Percentiles rank a stretch among this genome's conserved stretches.
Evolutionary conservation across 768 basidiomycete genomes (phyloP).

Genomic region (Podaxis rugospora): DNA sequence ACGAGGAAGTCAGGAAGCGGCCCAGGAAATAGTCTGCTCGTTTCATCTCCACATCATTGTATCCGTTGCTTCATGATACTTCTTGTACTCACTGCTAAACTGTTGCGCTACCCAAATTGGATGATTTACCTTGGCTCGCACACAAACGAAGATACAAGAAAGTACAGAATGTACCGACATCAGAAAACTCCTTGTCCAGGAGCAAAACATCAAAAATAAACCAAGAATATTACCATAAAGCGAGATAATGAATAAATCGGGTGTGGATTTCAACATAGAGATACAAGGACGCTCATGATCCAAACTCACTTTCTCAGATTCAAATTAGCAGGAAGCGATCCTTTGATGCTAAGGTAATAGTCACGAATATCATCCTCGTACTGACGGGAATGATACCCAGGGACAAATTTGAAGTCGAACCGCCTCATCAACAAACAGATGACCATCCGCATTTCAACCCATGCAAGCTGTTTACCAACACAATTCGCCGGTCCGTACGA

Average conservation of each 20-base stretch:
- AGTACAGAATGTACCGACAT: too few species aligned
- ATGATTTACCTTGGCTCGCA: background rate
- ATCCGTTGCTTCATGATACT: constrained; percentile 3
- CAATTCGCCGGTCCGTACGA: constrained; percentile 47
- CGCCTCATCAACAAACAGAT: constrained; percentile 30
- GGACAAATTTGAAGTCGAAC: constrained; percentile 33
- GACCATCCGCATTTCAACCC: constrained; percentile 32
- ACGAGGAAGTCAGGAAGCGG: constrained; percentile 79
- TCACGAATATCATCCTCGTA: constrained; percentile 33
- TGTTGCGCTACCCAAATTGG: background rate
- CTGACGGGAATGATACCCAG: constrained; percentile 22
- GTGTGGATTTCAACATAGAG: background rate
- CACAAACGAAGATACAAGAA: background rate
- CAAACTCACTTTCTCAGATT: constrained; percentile 22
- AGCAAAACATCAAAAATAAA: background rate
- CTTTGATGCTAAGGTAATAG: constrained; percentile 29
- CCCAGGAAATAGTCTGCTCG: constrained; percentile 32
- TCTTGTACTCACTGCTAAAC: constrained; percentile 10
- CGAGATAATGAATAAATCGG: background rate
- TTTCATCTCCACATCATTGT: constrained; percentile 1
- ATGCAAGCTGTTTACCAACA: constrained; percentile 35
- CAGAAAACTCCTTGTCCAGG: too few species aligned
- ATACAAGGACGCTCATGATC: background rate
- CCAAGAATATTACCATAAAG: background rate
- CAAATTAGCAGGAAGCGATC: constrained; percentile 26